A percentile compares a stretch with the other conserved stretches of the same genome.
phyloP scores from a whole-genome alignment of 2,329 filamentous ascomycete genomes.

The Hirsutella rhossiliensis region DNA sequence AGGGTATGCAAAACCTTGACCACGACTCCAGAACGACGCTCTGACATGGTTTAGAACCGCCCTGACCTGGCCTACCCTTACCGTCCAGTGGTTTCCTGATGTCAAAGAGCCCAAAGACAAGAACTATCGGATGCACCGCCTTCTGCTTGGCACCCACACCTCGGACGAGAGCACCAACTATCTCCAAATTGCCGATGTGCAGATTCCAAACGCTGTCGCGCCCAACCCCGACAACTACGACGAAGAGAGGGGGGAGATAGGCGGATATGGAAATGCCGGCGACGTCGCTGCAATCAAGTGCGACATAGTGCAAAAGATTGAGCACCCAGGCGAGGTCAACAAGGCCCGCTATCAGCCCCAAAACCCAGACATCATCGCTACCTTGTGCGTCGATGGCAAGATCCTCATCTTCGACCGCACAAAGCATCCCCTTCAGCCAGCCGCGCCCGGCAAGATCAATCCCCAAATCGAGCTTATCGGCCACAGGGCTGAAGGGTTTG shows the following conservation, averaged over 20 bases:
- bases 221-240: conserved; percentile 80
- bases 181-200: conserved; percentile 86
- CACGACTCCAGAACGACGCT: not conserved
- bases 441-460: conserved; percentile 49
- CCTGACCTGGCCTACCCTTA: conserved; percentile 93
- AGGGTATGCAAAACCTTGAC: conserved; percentile 34
- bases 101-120: conserved; percentile 80
- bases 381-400: conserved; percentile 75
- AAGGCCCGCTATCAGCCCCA: conserved; percentile 97
- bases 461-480: conserved; percentile 78
- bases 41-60: conserved; percentile 51
- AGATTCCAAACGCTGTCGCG: conserved; percentile 68
- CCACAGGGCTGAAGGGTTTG: conserved; percentile 83
- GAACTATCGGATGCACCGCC: conserved; percentile 74
- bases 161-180: conserved; percentile 79
- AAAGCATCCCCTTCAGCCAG: conserved; percentile 73
- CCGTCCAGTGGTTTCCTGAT: conserved; percentile 96
- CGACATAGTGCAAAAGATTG: conserved; percentile 88
- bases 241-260: conserved; percentile 84
- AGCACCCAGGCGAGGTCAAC: conserved; percentile 94
- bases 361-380: conserved; percentile 93
- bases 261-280: conserved; percentile 70
- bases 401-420: conserved; percentile 93
- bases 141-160: conserved; percentile 91
- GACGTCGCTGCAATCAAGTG: conserved; percentile 70